Conservation (phyloP, 208 protist species). For the Wallacemonas sp. region DNA sequence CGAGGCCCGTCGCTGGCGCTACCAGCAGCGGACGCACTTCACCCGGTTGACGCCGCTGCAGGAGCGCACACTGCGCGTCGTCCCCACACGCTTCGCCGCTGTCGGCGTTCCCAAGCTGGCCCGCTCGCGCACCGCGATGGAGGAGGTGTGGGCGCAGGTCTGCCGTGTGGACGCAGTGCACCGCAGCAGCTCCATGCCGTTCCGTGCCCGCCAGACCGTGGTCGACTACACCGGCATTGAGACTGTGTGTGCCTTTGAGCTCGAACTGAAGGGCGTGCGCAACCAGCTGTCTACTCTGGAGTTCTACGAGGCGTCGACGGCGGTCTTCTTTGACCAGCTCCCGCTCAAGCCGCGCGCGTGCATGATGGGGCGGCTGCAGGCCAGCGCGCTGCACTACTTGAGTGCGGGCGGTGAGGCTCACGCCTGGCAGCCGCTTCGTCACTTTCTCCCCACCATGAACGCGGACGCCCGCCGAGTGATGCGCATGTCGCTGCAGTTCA, state of each 20-base stretch:
- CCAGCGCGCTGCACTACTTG: constrained; percentile 11
- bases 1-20: constrained; percentile 20
- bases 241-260: not conserved
- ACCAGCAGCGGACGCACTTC: constrained; percentile 8
- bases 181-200: not conserved
- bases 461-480: not conserved
- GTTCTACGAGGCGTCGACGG: not conserved
- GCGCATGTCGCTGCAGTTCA: constrained; percentile 13
- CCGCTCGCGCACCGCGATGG: not conserved
- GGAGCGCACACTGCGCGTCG: constrained; percentile 6
- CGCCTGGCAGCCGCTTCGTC: constrained; percentile 6
- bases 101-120: not conserved
- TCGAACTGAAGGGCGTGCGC: constrained; percentile 4
- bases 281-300: not conserved
- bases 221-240: constrained; percentile 12
- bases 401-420: not conserved
- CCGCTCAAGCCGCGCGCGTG: not conserved
- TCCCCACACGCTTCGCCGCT: not conserved
- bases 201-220: not conserved
- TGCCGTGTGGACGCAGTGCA: not conserved
- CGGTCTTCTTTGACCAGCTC: constrained; percentile 8
- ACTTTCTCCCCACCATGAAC: constrained; percentile 16
- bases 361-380: not conserved
- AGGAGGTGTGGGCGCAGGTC: constrained; percentile 8
- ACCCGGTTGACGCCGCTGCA: not conserved